Percentiles rank a stretch among this genome's conserved stretches.
Evolutionary conservation across 2,329 filamentous ascomycete species (phyloP).

Genomic region (Aspergillus aculeatinus): DNA sequence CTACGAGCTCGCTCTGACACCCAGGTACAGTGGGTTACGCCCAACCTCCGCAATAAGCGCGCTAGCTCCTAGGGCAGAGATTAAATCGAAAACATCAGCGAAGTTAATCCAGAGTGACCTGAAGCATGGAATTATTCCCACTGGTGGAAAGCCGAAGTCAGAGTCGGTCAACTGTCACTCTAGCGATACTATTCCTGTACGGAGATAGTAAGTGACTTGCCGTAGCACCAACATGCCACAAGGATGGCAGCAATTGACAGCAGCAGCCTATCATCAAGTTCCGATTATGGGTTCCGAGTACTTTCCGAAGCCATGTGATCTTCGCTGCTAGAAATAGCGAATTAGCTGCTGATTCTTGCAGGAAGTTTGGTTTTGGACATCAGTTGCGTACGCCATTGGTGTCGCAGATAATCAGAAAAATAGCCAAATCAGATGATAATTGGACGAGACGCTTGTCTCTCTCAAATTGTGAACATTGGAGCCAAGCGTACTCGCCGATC

Average conservation of each 20-base stretch:
- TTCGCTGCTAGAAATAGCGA: neutral
- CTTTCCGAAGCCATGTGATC: constrained; percentile 5
- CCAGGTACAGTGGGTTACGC: constrained; percentile 3
- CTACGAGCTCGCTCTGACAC: constrained; percentile 3
- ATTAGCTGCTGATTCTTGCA: neutral
- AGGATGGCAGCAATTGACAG: neutral
- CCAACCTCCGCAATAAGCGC: constrained; percentile 9
- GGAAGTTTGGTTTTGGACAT: neutral
- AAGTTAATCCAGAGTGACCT: constrained; percentile 10
- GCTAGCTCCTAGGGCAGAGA: neutral
- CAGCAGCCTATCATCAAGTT: constrained; percentile 1
- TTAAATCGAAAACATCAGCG: neutral
- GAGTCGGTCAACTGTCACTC: constrained; percentile 3
- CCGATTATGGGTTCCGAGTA: neutral
- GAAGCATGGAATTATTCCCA: constrained; percentile 15
- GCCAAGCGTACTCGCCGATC: neutral
- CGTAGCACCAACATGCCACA: neutral
- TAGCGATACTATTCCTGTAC: neutral
- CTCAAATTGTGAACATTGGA: neutral
- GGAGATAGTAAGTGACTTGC: neutral
- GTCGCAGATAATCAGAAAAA: neutral
- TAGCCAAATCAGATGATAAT: neutral
- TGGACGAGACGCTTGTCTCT: neutral
- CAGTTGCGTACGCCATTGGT: constrained; percentile 1
- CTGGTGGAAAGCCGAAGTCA: constrained; percentile 13